phyloP scores from a whole-genome alignment of 2,329 filamentous ascomycete genomes.

The Podosphaera aphanis region DNA sequence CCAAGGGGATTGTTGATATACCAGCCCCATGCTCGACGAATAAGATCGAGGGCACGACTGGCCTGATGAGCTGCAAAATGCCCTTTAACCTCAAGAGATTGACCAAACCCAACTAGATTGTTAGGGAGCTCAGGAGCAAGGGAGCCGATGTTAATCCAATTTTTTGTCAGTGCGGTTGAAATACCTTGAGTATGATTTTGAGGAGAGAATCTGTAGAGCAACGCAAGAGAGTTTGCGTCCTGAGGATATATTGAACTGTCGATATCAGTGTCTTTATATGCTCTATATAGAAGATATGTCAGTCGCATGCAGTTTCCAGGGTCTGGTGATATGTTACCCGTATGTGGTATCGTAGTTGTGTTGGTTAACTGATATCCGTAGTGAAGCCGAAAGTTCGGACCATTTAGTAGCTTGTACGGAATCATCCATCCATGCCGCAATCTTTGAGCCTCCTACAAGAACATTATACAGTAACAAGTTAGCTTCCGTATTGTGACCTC shows the following conservation, averaged over 20 bases:
- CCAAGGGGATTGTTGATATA: conserved; percentile 32
- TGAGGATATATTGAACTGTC: conserved; percentile 33
- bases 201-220: conserved; percentile 16
- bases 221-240: conserved; percentile 32
- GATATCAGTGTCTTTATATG: conserved; percentile 18
- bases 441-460: conserved; percentile 21
- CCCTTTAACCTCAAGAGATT: conserved; percentile 33
- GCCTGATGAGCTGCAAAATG: conserved; percentile 26
- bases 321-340: conserved; percentile 5
- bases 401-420: conserved; percentile 4
- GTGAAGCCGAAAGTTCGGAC: conserved; percentile 5
- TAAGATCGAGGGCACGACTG: conserved; percentile 28
- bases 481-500: conserved; percentile 13
- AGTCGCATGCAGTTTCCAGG: conserved; percentile 3
- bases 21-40: conserved; percentile 35
- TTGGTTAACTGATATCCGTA: conserved; percentile 9
- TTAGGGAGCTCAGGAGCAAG: conserved; percentile 28
- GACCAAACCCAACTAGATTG: conserved; percentile 34
- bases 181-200: conserved; percentile 18
- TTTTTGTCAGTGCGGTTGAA: conserved; percentile 10
- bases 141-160: conserved; percentile 31
- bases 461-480: conserved; percentile 21
- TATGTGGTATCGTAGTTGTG: conserved; percentile 8
- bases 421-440: conserved; percentile 21
- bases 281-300: conserved; percentile 4